Percentiles rank a stretch among this genome's conserved stretches.
phyloP scores from a whole-genome alignment of 2,329 filamentous ascomycete species.

The Fusarium pininemorale region DNA sequence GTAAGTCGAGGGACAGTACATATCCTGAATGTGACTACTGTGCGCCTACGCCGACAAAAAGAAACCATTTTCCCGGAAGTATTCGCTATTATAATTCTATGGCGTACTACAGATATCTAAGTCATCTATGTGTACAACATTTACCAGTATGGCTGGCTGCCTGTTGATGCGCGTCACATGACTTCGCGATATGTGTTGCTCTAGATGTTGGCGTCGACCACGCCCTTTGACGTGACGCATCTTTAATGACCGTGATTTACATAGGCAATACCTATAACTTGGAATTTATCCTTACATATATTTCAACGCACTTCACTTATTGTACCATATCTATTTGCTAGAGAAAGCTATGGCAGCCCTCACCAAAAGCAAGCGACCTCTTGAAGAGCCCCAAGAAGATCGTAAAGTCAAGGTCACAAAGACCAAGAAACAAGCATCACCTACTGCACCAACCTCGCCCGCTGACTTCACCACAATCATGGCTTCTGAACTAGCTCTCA shows the following conservation, averaged over 20 bases:
- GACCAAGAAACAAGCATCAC: constrained; percentile 3
- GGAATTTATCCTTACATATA: neutral
- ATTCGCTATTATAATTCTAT: neutral
- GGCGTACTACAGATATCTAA: neutral
- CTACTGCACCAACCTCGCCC: neutral
- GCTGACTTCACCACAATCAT: constrained; percentile 37
- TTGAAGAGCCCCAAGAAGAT: constrained; percentile 25
- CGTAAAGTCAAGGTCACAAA: constrained; percentile 24
- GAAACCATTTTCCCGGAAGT: neutral
- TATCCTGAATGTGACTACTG: neutral
- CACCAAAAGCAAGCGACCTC: constrained; percentile 35
- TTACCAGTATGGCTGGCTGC: neutral
- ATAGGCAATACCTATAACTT: neutral
- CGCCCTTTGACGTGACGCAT: constrained; percentile 37
- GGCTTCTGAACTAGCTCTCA: constrained; percentile 55
- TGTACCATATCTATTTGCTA: neutral
- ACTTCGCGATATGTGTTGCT: constrained; percentile 44
- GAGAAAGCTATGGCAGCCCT: constrained; percentile 18
- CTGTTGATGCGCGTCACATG: constrained; percentile 36
- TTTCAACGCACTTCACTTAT: neutral
- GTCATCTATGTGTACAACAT: neutral
- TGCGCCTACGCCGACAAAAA: neutral
- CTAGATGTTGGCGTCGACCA: constrained; percentile 36
- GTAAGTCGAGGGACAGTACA: neutral
- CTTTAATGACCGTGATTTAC: neutral